Evolutionary conservation across 179 eudicot species (phyloP).

Genomic region (Pouteria campechiana): DNA sequence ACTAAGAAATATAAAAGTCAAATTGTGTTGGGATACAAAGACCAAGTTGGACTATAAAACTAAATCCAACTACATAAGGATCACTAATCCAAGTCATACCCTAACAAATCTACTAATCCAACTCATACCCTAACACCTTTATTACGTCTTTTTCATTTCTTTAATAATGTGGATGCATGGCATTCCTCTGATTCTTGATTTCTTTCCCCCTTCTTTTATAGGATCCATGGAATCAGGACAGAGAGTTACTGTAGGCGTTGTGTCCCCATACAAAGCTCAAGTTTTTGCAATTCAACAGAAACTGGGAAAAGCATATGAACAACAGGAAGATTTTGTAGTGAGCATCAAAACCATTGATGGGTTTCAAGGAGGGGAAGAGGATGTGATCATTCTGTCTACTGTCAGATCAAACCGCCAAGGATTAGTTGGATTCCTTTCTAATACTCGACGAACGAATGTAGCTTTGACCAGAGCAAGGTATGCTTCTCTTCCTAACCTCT

Average conservation of each 20-base stretch:
- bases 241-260: conserved; percentile 23
- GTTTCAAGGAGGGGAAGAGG: conserved; percentile 58
- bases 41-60: no score
- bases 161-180: no score
- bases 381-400: conserved; percentile 45
- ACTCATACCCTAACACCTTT: no score
- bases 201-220: not conserved
- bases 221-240: conserved; percentile 13
- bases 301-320: conserved; percentile 17
- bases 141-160: no score
- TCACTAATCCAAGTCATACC: no score
- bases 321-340: conserved; percentile 22
- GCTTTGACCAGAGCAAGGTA: conserved; percentile 58
- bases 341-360: conserved; percentile 48
- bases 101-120: no score
- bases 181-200: no score
- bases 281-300: conserved; percentile 36
- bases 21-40: no score
- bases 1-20: no score
- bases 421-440: conserved; percentile 44
- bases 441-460: conserved; percentile 47
- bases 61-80: no score
- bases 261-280: conserved; percentile 51
- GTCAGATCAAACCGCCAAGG: conserved; percentile 36
- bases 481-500: no score